A percentile compares a stretch with the other conserved stretches of the same genome.
phyloP scores from a whole-genome alignment of 441 rosid genomes.

The Erodium moschatum region DNA sequence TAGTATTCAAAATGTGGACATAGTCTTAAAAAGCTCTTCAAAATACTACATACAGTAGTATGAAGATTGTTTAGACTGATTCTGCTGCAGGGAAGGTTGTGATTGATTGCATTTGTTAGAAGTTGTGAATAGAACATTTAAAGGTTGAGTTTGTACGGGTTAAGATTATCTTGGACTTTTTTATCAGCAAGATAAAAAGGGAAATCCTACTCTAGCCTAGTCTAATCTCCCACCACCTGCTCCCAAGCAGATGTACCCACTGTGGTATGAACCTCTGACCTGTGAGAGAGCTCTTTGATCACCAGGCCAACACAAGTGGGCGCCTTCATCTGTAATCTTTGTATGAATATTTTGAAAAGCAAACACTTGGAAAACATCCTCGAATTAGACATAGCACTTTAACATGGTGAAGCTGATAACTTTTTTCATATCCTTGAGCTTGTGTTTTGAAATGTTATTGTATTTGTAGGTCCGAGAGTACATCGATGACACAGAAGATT shows the following conservation, averaged over 20 bases:
- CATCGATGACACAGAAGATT: constrained; percentile 92
- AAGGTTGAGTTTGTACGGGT: not conserved
- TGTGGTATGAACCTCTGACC: too few species aligned
- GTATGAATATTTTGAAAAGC: not conserved
- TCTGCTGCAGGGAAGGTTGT: not conserved
- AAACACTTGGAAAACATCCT: not conserved
- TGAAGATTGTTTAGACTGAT: not conserved
- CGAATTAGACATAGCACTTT: not conserved
- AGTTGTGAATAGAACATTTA: not conserved
- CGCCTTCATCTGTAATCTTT: not conserved
- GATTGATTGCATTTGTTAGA: not conserved
- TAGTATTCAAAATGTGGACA: too few species aligned
- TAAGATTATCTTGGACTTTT: not conserved
- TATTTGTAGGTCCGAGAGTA: constrained; percentile 70
- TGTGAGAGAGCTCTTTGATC: too few species aligned
- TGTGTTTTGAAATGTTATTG: not conserved
- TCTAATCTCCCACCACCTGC: too few species aligned
- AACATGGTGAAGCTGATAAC: not conserved
- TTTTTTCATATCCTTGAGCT: not conserved
- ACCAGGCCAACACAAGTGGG: too few species aligned
- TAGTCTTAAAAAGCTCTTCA: not conserved
- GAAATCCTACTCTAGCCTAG: too few species aligned
- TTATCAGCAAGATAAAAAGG: too few species aligned
- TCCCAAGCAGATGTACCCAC: too few species aligned
- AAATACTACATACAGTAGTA: not conserved